Percentiles rank a stretch among this genome's conserved stretches.
Evolutionary conservation across 2,329 filamentous ascomycete species (phyloP).

Genomic region (Sphaceloma murrayae): DNA sequence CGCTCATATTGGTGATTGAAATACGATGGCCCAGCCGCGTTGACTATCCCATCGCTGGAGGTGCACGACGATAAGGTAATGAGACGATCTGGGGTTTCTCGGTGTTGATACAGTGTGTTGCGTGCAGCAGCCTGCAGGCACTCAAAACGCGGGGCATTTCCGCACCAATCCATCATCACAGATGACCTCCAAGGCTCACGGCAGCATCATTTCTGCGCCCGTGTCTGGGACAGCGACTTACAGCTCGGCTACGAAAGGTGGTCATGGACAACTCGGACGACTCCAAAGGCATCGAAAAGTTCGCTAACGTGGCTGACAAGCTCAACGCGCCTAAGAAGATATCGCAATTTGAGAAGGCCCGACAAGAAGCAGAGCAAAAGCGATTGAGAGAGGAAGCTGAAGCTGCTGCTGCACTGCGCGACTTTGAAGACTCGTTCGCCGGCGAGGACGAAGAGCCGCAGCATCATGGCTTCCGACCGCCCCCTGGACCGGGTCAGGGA

Average conservation of each 20-base stretch:
- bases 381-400: slow-evolving; percentile 74
- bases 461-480: slow-evolving; percentile 20
- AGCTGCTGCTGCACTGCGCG: slow-evolving; percentile 75
- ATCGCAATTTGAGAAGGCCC: slow-evolving; percentile 79
- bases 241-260: too few species aligned
- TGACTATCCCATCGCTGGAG: too few species aligned
- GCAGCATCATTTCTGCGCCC: too few species aligned
- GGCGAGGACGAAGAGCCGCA: slow-evolving; percentile 39
- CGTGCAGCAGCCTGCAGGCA: too few species aligned
- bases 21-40: too few species aligned
- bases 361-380: slow-evolving; percentile 83
- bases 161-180: too few species aligned
- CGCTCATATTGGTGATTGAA: slow-evolving; percentile 11
- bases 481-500: slow-evolving; percentile 34
- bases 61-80: too few species aligned
- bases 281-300: slow-evolving; percentile 33
- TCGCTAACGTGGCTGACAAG: slow-evolving; percentile 67
- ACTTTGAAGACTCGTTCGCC: slow-evolving; percentile 75
- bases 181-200: too few species aligned
- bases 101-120: too few species aligned
- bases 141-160: too few species aligned
- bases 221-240: too few species aligned
- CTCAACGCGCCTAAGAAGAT: slow-evolving; percentile 67
- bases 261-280: slow-evolving; percentile 21
- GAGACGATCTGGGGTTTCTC: too few species aligned